These are phyloP conservation scores for Anthoceros angustus DNA, from an alignment of 225 moss, liverwort and hornwort species.

Conservation along the genomic window DNA sequence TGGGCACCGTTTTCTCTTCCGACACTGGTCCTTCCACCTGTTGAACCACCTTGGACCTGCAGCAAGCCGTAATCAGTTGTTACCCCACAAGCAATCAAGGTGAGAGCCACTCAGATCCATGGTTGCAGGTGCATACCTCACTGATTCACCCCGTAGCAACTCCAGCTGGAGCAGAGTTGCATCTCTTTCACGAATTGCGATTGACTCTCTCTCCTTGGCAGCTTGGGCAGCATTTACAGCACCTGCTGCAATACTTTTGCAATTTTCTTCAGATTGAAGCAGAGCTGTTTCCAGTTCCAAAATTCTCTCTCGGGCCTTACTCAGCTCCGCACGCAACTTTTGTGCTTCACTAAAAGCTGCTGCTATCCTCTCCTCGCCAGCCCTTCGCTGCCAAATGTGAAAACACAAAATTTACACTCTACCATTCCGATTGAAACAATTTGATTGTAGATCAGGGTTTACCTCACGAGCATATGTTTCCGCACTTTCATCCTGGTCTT, in stretches of 20 bases:
- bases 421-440: not conserved
- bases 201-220: not conserved
- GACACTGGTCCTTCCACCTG: not conserved
- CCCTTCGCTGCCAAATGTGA: slow-evolving; percentile 43
- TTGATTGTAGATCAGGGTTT: not conserved
- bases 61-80: not conserved
- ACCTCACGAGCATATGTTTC: slow-evolving; percentile 73
- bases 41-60: not conserved
- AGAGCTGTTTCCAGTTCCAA: slow-evolving; percentile 85
- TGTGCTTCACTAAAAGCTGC: slow-evolving; percentile 81
- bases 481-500: slow-evolving; percentile 35
- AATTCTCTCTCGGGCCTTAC: slow-evolving; percentile 85
- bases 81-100: not conserved
- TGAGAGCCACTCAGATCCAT: not conserved
- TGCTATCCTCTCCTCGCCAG: slow-evolving; percentile 58
- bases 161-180: not conserved
- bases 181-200: not conserved
- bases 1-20: not conserved
- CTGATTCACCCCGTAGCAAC: not conserved
- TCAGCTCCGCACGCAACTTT: slow-evolving; percentile 85
- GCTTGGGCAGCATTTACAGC: not conserved
- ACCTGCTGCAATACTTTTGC: not conserved
- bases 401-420: not conserved
- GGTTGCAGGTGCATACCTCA: not conserved
- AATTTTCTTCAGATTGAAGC: slow-evolving; percentile 60